A percentile compares a stretch with the other conserved stretches of the same genome.
These are phyloP conservation scores for Fusarium cicatricum DNA, from an alignment of 2,329 filamentous ascomycete genomes.

Conservation along the genomic window DNA sequence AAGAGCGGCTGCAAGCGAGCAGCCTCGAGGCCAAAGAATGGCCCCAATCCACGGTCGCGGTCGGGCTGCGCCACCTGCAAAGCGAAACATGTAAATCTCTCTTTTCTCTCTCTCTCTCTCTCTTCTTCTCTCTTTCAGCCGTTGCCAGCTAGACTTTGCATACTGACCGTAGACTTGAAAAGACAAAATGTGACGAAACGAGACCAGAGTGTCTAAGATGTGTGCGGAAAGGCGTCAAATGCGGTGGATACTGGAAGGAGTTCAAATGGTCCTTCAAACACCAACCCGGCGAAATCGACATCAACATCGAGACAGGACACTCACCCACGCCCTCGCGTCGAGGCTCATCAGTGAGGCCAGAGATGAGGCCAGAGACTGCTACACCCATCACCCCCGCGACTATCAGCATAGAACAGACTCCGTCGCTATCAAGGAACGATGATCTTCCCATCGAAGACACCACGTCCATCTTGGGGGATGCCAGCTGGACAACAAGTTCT, in stretches of 20 bases:
- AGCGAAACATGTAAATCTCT: slow-evolving; percentile 35
- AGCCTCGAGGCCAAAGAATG: slow-evolving; percentile 21
- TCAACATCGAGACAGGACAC: slow-evolving; percentile 12
- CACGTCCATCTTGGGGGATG: slow-evolving; percentile 14
- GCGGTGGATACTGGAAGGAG: slow-evolving; percentile 42
- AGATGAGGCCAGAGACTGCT: slow-evolving; percentile 2
- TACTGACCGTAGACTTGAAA: neutral
- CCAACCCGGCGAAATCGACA: slow-evolving; percentile 40
- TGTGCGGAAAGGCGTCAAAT: slow-evolving; percentile 40
- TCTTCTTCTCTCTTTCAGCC: no score
- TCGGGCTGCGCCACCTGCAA: slow-evolving; percentile 46
- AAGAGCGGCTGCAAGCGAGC: slow-evolving; percentile 20
- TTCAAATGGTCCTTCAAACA: slow-evolving; percentile 55
- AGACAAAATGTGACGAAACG: slow-evolving; percentile 46
- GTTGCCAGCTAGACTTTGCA: neutral
- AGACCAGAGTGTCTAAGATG: slow-evolving; percentile 42
- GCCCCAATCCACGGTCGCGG: slow-evolving; percentile 39
- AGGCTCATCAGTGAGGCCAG: slow-evolving; percentile 15
- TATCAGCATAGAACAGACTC: neutral
- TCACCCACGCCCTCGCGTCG: slow-evolving; percentile 18
- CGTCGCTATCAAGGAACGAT: slow-evolving; percentile 1
- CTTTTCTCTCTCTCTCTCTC: no score
- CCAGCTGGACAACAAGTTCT: slow-evolving; percentile 25
- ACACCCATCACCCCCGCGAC: neutral
- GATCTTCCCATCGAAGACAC: slow-evolving; percentile 15